Base-by-base conservation (phyloP, 169 alveolate genomes). In the Condylostoma magnum region DNA sequence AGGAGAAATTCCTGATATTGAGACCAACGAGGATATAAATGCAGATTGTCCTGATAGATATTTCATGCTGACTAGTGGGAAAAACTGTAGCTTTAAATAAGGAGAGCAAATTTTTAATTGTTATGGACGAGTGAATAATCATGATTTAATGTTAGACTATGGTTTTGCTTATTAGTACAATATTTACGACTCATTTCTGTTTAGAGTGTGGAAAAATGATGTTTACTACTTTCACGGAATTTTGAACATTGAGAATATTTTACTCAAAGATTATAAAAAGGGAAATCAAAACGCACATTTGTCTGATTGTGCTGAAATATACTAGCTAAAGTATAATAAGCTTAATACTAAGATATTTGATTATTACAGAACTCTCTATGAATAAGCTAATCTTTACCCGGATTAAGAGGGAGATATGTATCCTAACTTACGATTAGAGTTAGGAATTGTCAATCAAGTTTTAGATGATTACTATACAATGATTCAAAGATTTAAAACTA, bases 51-150 rank as follows among this genome's bases (percentile, higher is more conserved):
- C 15, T 18, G 71, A 60, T 8, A 18, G 18, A 0, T 60, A 60
- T 27, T 60, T 60, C 57, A 36, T 41, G 12, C 18, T 60, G 71
- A 37, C 38, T 34, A 60, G 56, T n/a, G 71, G 71, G 2, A 34
- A 22, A n/a, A 33, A 38, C 3, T 22, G 46, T 27, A 1, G 12
- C 43, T 60, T 60, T 27, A 33, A 41, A 34, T 15, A 60, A 60
- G 71, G 71, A 0, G 1, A 15, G n/a, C 71, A 60, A 25, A 55
- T 60, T 15, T 60, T 37, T 12, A 60, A 60, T 34, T 15, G 56
- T 6, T 60, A 60, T 27, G 71, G 71, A 2, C n/a, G 56, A 4
- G 37, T 60, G 22, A 60, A 41, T 31, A 60, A 60, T 27, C 36
- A 55, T 20, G 37, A 60, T 3, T 3, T 60, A 0, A 15, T 60